Base-by-base conservation (phyloP, 495 filamentous ascomycete species). In the Recurvomyces mirabilis region DNA sequence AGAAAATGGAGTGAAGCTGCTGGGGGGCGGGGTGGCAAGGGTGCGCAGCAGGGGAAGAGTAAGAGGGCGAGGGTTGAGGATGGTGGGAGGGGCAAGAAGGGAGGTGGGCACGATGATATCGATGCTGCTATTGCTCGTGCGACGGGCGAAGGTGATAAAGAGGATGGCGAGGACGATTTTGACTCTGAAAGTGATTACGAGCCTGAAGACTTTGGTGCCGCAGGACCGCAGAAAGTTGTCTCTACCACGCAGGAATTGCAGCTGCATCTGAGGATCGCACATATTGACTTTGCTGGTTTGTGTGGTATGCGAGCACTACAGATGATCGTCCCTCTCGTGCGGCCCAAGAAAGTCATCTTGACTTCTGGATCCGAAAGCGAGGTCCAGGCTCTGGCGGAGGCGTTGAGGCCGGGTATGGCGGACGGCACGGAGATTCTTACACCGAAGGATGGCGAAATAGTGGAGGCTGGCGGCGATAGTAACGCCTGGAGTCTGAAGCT, bases 401-500 rank as follows among this genome's bases (percentile, higher is more conserved):
- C 26, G 52, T 70, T 93, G 0, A 68, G 93, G 21, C 69, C 65
- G n/a, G 64, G 62, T 7, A 9, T 9, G 20, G 32, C 68, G 73
- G 38, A 43, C 46, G 11, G 71, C 68, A 38, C 19, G 13, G 51
- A 50, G 18, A 29, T 96, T 15, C 89, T 87, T 62, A 87, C 86
- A 0, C 91, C 93, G 1, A 60, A 56, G 11, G 68, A 82, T 26
- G 86, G 87, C 13, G 65, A 71, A 38, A 65, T 68, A 2, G 71
- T 96, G 37, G 78, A 96, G 60, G 91, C 89, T 12, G 94, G 87
- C 53, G 88, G 96, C 28, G 91, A 99, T 55, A 96, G 88, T 5
- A 96, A 95, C 59, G 89, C 91, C 18, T 99, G 91, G 91, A 79
- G 81, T 21, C 82, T 96, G 38, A 94, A 86, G 56, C 71, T 99